Evolutionary conservation across 345 rosid species (phyloP).

Genomic region (Camelina hispida): DNA sequence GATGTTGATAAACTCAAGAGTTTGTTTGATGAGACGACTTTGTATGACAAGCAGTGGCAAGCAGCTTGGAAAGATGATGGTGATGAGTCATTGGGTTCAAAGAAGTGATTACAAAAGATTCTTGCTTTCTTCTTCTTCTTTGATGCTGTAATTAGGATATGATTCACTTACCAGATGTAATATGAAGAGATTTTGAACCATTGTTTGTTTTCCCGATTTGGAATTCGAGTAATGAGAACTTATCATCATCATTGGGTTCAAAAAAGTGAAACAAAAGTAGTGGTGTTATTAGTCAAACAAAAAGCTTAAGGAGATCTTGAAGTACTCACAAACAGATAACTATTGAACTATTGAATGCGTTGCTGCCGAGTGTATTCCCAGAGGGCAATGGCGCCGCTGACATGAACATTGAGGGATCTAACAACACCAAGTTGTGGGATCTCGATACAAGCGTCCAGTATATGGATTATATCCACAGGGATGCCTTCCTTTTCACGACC

Average conservation of each 20-base stretch:
- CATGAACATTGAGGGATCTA: conserved; percentile 93
- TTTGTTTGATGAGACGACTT: conserved; percentile 81
- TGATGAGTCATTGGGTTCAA: conserved; percentile 21
- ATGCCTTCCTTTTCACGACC: conserved; percentile 97
- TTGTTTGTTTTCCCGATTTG: neutral
- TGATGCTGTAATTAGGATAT: conserved; percentile 35
- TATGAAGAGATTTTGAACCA: neutral
- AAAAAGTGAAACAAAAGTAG: neutral
- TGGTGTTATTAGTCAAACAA: neutral
- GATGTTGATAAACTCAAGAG: conserved; percentile 74
- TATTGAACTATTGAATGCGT: conserved; percentile 52
- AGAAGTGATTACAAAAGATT: conserved; percentile 21
- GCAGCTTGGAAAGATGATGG: conserved; percentile 86
- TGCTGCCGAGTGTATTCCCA: conserved; percentile 99
- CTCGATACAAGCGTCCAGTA: conserved; percentile 87
- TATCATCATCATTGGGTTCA: neutral
- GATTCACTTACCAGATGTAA: neutral
- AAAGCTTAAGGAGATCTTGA: neutral
- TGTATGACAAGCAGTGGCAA: conserved; percentile 96
- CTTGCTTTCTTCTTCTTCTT: neutral
- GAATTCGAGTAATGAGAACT: neutral
- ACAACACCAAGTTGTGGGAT: conserved; percentile 97
- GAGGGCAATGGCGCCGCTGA: conserved; percentile 93
- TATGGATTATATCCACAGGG: conserved; percentile 89
- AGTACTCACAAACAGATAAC: neutral